phyloP scores from a whole-genome alignment of 2,329 filamentous ascomycete genomes.

The Aquanectria penicillioides region DNA sequence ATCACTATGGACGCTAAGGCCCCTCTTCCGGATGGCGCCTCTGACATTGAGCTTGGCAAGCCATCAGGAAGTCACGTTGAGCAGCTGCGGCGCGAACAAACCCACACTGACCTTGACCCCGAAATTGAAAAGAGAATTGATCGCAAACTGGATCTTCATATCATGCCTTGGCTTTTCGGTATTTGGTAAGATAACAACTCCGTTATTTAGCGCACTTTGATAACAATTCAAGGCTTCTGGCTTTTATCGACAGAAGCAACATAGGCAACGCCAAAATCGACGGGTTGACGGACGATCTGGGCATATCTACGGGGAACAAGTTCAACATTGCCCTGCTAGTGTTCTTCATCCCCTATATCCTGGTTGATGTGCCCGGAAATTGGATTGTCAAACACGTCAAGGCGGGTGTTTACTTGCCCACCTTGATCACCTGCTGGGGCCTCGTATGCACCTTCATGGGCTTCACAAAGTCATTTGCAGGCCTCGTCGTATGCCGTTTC shows the following conservation, averaged over 20 bases:
- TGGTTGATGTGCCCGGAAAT: constrained; percentile 8
- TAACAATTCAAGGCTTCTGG: not conserved
- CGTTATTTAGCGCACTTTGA: not conserved
- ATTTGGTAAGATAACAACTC: not conserved
- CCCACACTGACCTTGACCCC: not conserved
- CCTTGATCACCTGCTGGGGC: constrained; percentile 4
- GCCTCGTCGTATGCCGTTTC: not conserved
- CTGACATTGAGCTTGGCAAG: constrained; percentile 2
- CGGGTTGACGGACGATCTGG: constrained; percentile 7
- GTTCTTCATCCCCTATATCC: constrained; percentile 15
- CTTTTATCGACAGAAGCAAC: constrained; percentile 18
- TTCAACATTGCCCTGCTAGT: constrained; percentile 7
- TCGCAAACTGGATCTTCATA: constrained; percentile 3
- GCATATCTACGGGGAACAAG: not conserved
- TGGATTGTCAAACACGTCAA: constrained; percentile 1
- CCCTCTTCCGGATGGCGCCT: not conserved
- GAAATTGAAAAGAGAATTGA: not conserved
- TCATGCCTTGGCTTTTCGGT: constrained; percentile 10
- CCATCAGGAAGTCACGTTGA: not conserved
- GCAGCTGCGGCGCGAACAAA: not conserved
- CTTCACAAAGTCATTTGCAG: constrained; percentile 7
- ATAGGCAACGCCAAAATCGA: constrained; percentile 16
- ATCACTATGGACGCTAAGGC: not conserved
- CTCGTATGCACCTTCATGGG: constrained; percentile 11
- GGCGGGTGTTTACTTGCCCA: constrained; percentile 3